phyloP scores from a whole-genome alignment of 306 rosid genomes.

The Ceratonia siliqua region DNA sequence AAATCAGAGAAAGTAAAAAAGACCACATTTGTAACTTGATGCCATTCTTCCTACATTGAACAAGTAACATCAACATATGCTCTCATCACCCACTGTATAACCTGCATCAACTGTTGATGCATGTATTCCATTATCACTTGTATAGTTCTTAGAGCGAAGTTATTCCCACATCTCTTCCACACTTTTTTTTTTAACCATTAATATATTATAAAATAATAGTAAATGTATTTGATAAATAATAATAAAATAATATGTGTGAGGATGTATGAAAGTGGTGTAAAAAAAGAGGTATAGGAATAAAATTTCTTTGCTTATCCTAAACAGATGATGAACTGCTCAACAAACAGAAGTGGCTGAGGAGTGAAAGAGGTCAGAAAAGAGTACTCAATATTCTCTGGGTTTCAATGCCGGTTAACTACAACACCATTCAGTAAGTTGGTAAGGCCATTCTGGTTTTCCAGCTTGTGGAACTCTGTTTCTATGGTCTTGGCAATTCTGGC shows the following conservation, averaged over 20 bases:
- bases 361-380: slow-evolving; percentile 2
- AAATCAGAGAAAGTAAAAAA: not conserved
- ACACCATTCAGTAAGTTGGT: slow-evolving; percentile 50
- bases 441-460: slow-evolving; percentile 60
- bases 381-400: not conserved
- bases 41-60: slow-evolving; percentile 14
- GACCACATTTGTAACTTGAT: not conserved
- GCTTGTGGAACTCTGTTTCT: slow-evolving; percentile 68
- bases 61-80: no score
- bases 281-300: no score
- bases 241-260: no score
- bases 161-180: no score
- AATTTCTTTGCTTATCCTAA: slow-evolving; percentile 25
- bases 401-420: slow-evolving; percentile 46
- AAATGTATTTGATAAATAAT: no score
- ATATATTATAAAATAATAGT: no score
- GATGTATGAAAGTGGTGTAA: no score
- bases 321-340: slow-evolving; percentile 25
- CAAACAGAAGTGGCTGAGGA: slow-evolving; percentile 23
- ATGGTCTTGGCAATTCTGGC: slow-evolving; percentile 63
- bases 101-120: slow-evolving; percentile 63
- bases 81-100: slow-evolving; percentile 35
- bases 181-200: no score
- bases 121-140: slow-evolving; percentile 37
- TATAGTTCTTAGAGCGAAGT: slow-evolving; percentile 26